These are phyloP conservation scores for Russula sp. DNA, from an alignment of 768 basidiomycete species.

Conservation along the genomic window DNA sequence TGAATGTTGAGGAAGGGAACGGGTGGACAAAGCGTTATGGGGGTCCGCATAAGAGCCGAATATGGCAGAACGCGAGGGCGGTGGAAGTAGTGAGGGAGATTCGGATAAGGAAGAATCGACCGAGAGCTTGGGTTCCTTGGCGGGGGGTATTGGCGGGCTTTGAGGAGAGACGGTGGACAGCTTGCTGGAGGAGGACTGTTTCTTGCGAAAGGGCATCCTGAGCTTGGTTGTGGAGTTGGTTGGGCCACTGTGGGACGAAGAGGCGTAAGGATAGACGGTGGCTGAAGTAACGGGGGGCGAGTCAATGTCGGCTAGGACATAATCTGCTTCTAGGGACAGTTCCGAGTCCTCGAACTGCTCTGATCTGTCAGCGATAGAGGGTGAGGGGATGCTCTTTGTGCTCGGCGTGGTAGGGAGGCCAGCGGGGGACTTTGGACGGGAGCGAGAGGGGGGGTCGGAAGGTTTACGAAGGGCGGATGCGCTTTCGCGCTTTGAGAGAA, in stretches of 20 bases:
- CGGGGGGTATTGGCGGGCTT: slow-evolving; percentile 26
- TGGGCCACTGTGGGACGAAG: slow-evolving; percentile 15
- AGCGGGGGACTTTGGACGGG: background rate
- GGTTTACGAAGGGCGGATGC: background rate
- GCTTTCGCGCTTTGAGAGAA: slow-evolving; percentile 18
- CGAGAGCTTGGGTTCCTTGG: slow-evolving; percentile 16
- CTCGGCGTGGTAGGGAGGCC: background rate
- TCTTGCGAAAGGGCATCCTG: slow-evolving; percentile 38
- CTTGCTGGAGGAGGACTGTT: slow-evolving; percentile 22
- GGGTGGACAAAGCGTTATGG: slow-evolving; percentile 46
- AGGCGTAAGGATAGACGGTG: slow-evolving; percentile 1
- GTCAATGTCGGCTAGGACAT: slow-evolving; percentile 18
- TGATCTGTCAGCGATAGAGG: slow-evolving; percentile 12
- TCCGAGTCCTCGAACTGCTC: slow-evolving; percentile 10
- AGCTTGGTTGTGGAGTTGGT: slow-evolving; percentile 37
- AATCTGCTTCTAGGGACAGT: slow-evolving; percentile 17
- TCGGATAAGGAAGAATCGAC: slow-evolving; percentile 41
- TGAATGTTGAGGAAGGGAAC: slow-evolving; percentile 45
- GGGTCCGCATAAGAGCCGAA: slow-evolving; percentile 54
- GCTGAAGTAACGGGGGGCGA: slow-evolving; percentile 6
- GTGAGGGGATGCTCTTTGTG: background rate
- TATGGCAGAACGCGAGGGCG: slow-evolving; percentile 56
- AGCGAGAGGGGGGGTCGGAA: background rate
- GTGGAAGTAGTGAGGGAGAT: slow-evolving; percentile 39
- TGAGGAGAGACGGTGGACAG: slow-evolving; percentile 25